Conservation (phyloP, 345 rosid species). For the Citrus glauca region DNA sequence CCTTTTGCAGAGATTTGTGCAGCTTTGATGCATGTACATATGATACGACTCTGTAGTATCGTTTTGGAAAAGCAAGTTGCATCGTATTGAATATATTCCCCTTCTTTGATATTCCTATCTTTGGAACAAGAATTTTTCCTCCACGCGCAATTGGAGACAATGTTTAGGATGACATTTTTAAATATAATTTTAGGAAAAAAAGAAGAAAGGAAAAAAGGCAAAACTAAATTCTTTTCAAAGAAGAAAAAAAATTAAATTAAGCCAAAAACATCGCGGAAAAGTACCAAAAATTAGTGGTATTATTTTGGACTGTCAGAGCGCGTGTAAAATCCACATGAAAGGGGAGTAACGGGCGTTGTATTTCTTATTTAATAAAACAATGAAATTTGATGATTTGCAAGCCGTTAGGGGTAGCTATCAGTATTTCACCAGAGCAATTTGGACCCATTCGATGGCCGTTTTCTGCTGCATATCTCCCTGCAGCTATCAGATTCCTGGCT, state of each 20-base stretch:
- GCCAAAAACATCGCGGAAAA: not conserved
- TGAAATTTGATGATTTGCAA: not conserved
- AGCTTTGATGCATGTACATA: not conserved
- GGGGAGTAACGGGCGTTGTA: not conserved
- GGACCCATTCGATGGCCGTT: conserved; percentile 17
- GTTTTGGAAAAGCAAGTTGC: not conserved
- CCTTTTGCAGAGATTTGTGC: not conserved
- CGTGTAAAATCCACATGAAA: not conserved
- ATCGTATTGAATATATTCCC: not conserved
- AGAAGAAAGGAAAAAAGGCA: too few relatives aligned
- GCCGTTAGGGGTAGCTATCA: conserved; percentile 23
- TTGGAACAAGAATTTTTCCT: not conserved
- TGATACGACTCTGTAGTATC: not conserved
- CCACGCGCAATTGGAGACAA: not conserved
- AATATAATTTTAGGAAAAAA: not conserved
- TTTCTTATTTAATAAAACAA: not conserved
- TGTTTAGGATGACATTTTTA: not conserved
- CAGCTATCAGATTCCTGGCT: conserved; percentile 29
- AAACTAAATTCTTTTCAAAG: too few relatives aligned
- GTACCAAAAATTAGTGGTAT: not conserved
- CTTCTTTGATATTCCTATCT: not conserved
- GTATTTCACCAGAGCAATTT: not conserved
- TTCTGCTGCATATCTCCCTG: not conserved
- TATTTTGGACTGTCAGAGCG: not conserved
- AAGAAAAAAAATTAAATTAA: not conserved